Base-by-base conservation (phyloP, 1,139 yeast genomes). In the Groenewaldozyma auringiensis region DNA sequence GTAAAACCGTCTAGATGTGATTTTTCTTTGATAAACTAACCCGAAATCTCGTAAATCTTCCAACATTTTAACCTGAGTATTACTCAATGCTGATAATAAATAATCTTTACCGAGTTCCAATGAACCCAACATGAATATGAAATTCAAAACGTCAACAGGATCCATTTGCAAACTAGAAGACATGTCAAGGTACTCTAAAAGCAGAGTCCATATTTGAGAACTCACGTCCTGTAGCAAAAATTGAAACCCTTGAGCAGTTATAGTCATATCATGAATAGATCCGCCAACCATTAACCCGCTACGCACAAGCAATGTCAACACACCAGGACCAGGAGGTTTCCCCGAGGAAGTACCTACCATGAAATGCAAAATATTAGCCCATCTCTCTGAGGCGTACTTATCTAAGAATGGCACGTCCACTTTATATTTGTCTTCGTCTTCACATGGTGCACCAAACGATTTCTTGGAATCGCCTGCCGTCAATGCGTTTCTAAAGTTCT, bases 281-380 rank as follows among this genome's bases (percentile, higher is more conserved):
- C 40, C 40, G 64, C 11, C 76, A 52, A 22, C 54, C 96, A 92
- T 88, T 45, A 92, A 69, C 2, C 89, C 92, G 48, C 95, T 84
- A 67, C 81, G 87, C 69, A 53, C 56, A 32, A 70, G 57, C 36
- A 70, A 58, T 4, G 60, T 54, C 41, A 70, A 53, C 9, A 68
- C 70, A 3, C 70, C 68, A 11, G 57, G 58, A 36, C 64, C 65
- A 6, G 95, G 95, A 2, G 75, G 69, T 9, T 71, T 69, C 18
- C 79, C 53, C 2, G 50, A 34, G n/a, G 54, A 51, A n/a, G 96
- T 86, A 2, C 97, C 97, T 40, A 92, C 98, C 97, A 92, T 92
- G 66, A 83, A 92, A 70, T 94, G 98, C 56, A 94, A 71, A 55
- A 94, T 92, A 3, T 87, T 79, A 62, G 94, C 98, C 98, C 98